Base-by-base conservation (phyloP, 83 land plant genomes). In the Thuja plicata region DNA sequence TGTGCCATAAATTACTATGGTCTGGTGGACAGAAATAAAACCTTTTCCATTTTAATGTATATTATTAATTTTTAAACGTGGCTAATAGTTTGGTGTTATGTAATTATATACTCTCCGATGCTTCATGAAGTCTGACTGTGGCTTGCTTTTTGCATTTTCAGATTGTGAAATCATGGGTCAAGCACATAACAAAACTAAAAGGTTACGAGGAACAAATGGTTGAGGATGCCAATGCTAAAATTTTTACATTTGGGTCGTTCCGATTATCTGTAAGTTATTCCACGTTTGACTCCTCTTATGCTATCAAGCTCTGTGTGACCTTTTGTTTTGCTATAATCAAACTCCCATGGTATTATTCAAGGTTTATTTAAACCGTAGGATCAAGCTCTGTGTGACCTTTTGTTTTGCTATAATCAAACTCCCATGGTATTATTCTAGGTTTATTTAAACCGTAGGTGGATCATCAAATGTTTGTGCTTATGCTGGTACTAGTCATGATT, bases 221-320 rank as follows among this genome's bases (percentile, higher is more conserved):
- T 41, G 97, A 93, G 48, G 97, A 97, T 32, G 99, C 99, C 52
- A 96, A 96, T 90, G 96, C 99, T 57, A 93, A 94, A 89, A 96
- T 98, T 66, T 97, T 95, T 89, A 98, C 99, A 81, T 98, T 97
- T 90, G 99, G 99, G 40, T 98, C 99, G 55, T 98, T 96, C 90
- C 94, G 99, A 0, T 89, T 98, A 30, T 99, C 99, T 92, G 99
- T 98, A 94, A 88, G 93, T 11, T 52, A 19, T 32, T 19, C 5
- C 8, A 54, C 1, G 5, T 46, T 52, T 52, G 55, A 3, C 7
- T n/a, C 24, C 3, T 17, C 3, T 32, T 11, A 27, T 80, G 21
- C 2, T 24, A 19, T 8, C 21, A 41, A 9, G 9, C 24, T 12
- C 24, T 35, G 82, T 19, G 27, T 6, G 41, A 13, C 27, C 41